Base-by-base conservation (phyloP, 2,329 filamentous ascomycete genomes). In the Coniochaeta prunicola region DNA sequence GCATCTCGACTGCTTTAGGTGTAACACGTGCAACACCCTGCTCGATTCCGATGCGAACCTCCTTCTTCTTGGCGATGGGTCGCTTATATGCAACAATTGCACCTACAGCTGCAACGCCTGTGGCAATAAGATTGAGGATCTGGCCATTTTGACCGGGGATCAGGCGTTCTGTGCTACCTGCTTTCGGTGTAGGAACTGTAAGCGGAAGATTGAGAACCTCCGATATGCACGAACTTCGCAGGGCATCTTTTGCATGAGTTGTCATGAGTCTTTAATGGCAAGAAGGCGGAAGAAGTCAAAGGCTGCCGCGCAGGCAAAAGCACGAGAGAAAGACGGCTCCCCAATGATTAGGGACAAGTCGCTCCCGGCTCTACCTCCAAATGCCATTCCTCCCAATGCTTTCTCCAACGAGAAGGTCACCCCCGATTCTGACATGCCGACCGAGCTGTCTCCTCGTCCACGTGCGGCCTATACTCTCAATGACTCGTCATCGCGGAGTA, bases 221-320 rank as follows among this genome's bases (percentile, higher is more conserved):
- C 88, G 93, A 72, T 99, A 97, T 84, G 94, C 94, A 58, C 87
- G 94, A 69, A 99, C 94, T 1, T 97, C 93, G 8, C 94, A 97
- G 74, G 94, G 94, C 61, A 99, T 99, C 67, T 97, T 99, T 71
- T 99, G 94, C 77, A 99, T 99, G 94, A 92, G 88, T 69, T 99
- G 94, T 72, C 94, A 99, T 70, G 94, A 99, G 74, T 94, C 91
- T 30, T 77, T 99, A 57, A 97, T 97, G 92, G 91, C 93, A 56
- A 83, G 93, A 63, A 84, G 93, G 64, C 84, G 91, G 68, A 97
- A 97, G 76, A 92, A 91, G 73, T 87, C 88, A 40, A 92, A 91
- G 73, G 83, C 86, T 57, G 80, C 82, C 45, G 80, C 82, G 0
- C 79, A 81, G 61, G 80, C 82, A 55, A 87, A 87, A 67, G 74